Conservation (phyloP, 129 eudicot species). For the Artemisia annua region DNA sequence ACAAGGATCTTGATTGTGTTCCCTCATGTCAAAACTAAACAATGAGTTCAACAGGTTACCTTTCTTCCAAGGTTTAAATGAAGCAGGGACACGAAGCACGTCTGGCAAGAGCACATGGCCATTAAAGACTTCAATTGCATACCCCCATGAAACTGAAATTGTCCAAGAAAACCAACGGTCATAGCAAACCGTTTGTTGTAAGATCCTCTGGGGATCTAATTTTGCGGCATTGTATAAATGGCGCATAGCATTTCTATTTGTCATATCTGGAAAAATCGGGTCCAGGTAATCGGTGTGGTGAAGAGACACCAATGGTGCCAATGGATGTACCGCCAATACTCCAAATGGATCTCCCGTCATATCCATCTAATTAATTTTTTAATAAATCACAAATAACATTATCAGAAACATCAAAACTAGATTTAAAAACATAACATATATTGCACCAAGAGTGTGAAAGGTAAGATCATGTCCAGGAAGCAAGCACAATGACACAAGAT, state of each 20-base stretch:
- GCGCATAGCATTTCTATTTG: slow-evolving; percentile 44
- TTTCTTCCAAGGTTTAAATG: slow-evolving; percentile 56
- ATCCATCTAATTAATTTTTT: slow-evolving; percentile 57
- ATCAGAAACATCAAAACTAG: not conserved
- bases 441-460: no score
- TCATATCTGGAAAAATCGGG: slow-evolving; percentile 80
- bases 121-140: slow-evolving; percentile 57
- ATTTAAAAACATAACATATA: not conserved
- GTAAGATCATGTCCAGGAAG: no score
- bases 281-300: slow-evolving; percentile 52
- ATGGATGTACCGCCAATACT: slow-evolving; percentile 65
- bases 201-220: slow-evolving; percentile 61
- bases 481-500: no score
- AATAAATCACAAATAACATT: not conserved
- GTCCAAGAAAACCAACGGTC: slow-evolving; percentile 89
- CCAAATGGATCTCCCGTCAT: slow-evolving; percentile 69
- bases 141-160: slow-evolving; percentile 92
- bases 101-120: slow-evolving; percentile 50
- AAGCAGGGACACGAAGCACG: slow-evolving; percentile 59
- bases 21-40: slow-evolving; percentile 46
- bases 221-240: slow-evolving; percentile 56
- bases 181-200: slow-evolving; percentile 84
- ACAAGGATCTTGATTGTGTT: slow-evolving; percentile 57
- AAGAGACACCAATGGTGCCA: slow-evolving; percentile 62
- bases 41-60: slow-evolving; percentile 23